Percentiles rank a stretch among this genome's conserved stretches.
These are phyloP conservation scores for Clavariopsis aquatica DNA, from an alignment of 495 filamentous ascomycete genomes.

Conservation along the genomic window DNA sequence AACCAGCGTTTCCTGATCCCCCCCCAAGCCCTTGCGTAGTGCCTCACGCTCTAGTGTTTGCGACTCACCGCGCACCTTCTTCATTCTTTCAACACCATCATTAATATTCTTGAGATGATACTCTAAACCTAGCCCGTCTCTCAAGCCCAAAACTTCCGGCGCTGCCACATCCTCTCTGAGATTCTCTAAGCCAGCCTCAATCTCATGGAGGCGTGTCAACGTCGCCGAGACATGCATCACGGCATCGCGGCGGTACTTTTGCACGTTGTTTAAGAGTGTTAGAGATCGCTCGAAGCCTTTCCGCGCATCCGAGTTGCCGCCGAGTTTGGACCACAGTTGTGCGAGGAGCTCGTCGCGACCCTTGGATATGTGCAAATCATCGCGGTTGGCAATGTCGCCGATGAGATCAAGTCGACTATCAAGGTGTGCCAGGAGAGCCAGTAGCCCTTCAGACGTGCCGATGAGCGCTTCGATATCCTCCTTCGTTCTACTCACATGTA, in stretches of 20 bases:
- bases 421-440: slow-evolving; percentile 58
- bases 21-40: slow-evolving; percentile 50
- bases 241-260: slow-evolving; percentile 60
- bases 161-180: slow-evolving; percentile 64
- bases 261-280: slow-evolving; percentile 58
- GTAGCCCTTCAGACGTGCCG: slow-evolving; percentile 62
- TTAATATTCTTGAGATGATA: slow-evolving; percentile 70
- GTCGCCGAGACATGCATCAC: slow-evolving; percentile 60
- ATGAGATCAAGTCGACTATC: slow-evolving; percentile 66
- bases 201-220: slow-evolving; percentile 65
- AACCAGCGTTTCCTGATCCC: slow-evolving; percentile 3
- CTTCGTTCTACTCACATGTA: slow-evolving; percentile 63
- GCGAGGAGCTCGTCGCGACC: slow-evolving; percentile 61
- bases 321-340: slow-evolving; percentile 69
- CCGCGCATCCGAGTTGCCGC: slow-evolving; percentile 58
- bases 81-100: slow-evolving; percentile 65
- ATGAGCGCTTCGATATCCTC: slow-evolving; percentile 65
- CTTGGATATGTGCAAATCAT: slow-evolving; percentile 51
- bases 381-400: slow-evolving; percentile 61
- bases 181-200: slow-evolving; percentile 65
- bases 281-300: slow-evolving; percentile 61
- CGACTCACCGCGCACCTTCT: slow-evolving; percentile 56
- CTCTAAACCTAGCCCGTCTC: slow-evolving; percentile 58
- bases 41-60: slow-evolving; percentile 60
- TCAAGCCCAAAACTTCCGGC: slow-evolving; percentile 56